Base-by-base conservation (phyloP, 139 green algal species). In the Chlorella ohadii region DNA sequence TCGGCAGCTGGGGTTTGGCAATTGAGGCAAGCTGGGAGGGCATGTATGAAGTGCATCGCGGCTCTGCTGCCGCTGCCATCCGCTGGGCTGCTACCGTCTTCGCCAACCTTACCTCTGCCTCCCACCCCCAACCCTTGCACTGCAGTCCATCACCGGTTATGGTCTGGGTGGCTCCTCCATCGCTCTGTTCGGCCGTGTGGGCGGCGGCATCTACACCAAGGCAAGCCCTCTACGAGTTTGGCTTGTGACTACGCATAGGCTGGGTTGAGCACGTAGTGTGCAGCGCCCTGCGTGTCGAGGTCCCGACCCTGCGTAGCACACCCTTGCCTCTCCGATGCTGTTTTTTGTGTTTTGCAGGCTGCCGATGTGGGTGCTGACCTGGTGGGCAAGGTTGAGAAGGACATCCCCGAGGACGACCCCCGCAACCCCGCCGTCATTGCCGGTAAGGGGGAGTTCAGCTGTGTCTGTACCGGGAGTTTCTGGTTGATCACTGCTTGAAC, bases 361-460 rank as follows among this genome's bases (percentile, higher is more conserved):
- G 97, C 97, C 75, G 97, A 99, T 76, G 97, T 99, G 25, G 97
- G 97, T 61, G 97, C 97, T 72, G 97, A 99, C 84, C 94, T 99
- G 57, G 97, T 99, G 39, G 97, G 97, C 86, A 99, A 99, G 93
- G 85, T 99, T 2, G 96, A 98, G 92, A 98, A 98, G 92, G 95
- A 97, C 87, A 99, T 99, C 82, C 96, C 97, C 13, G 97, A 99
- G 92, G 97, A 99, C 79, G 97, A 99, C 89, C 97, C 97, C 16
- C 89, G 97, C 57, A 99, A 99, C 93, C 97, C 97, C 68, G 97
- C 97, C 44, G 95, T 98, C 31, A 98, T 99, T 92, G 96, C 96
- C 73, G 95, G 95, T 96, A 76, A 39, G 88, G 22, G 16, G 44
- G n/a, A n/a, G n/a, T n/a, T n/a, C n/a, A n/a, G n/a, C n/a, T n/a